Base-by-base conservation (phyloP, 257 asterid species). In the Linderniella brevidens region DNA sequence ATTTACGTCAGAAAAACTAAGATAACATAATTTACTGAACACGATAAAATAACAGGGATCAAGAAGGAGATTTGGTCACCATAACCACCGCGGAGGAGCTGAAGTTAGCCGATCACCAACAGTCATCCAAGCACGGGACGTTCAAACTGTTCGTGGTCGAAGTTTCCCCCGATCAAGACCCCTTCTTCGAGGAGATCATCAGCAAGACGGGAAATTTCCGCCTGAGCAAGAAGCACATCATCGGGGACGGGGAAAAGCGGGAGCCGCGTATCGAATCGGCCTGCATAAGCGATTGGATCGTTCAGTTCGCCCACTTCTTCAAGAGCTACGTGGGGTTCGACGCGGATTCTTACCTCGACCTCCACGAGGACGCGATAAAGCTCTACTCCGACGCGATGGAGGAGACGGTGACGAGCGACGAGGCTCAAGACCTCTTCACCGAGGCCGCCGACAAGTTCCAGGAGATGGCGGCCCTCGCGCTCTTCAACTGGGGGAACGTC, bases 401-500 rank as follows among this genome's bases (percentile, higher is more conserved):
- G 17, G 60, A 47, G 9, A 46, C 60, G 3, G 41, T 56, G 11
- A 46, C 60, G 4, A 37, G 53, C 15, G 60, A 56, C 18, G 60
- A 56, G 38, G 52, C 60, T 9, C 61, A 56, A 47, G 41, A 37
- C 11, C 53, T 56, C 11, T 56, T 56, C 46, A 17, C 13, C 11
- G 17, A n/a, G 15, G 61, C 61, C 10, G 53, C 39, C 6, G 39
- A 37, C 1, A 56, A 56, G 29, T 56, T 56, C 46, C 61, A 56
- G 15, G 61, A 56, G 13, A 49, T 47, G 40, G 48, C 61, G 1
- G 61, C 61, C 5, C 14, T 56, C 19, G 54, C 54, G 3, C 39
- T 56, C 48, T 47, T 56, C 50, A 56, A 47, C 39, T 56, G 61
- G 61, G 61, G 54, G 10, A 56, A 56, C 25, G 61, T 56, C 19